phyloP scores from a whole-genome alignment of 371 early-diverging fungal species.

The Haplosporangium sp. region DNA sequence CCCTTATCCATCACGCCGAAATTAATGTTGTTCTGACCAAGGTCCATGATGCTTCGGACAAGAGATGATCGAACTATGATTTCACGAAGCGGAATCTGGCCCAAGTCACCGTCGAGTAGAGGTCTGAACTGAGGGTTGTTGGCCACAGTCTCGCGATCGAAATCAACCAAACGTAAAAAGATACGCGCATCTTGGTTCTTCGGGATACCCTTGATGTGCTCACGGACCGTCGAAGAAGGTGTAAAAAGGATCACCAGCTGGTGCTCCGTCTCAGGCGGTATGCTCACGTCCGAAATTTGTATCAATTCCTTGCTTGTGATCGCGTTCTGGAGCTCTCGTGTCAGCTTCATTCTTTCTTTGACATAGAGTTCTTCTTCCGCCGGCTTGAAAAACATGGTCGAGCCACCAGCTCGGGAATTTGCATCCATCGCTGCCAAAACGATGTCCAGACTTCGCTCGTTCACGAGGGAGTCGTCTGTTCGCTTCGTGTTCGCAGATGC shows the following conservation, averaged over 20 bases:
- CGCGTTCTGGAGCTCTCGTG: slow-evolving; percentile 79
- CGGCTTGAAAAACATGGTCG: slow-evolving; percentile 80
- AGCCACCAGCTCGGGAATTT: slow-evolving; percentile 62
- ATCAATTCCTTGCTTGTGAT: slow-evolving; percentile 78
- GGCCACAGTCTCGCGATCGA: slow-evolving; percentile 77
- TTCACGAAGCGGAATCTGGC: slow-evolving; percentile 92
- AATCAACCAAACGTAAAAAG: slow-evolving; percentile 80
- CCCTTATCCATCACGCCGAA: slow-evolving; percentile 93
- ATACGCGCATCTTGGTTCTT: slow-evolving; percentile 86
- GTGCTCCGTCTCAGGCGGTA: slow-evolving; percentile 77
- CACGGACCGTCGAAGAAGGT: slow-evolving; percentile 65
- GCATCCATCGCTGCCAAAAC: slow-evolving; percentile 73
- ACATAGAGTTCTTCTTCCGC: slow-evolving; percentile 88
- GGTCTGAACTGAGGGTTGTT: slow-evolving; percentile 76
- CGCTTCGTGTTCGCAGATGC: background rate
- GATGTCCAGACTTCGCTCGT: slow-evolving; percentile 68
- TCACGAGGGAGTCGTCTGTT: slow-evolving; percentile 61
- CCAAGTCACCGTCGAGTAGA: slow-evolving; percentile 66
- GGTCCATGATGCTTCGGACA: slow-evolving; percentile 88
- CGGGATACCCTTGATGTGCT: slow-evolving; percentile 77
- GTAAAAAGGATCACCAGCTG: slow-evolving; percentile 85
- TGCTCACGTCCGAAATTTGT: slow-evolving; percentile 69
- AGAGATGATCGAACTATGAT: slow-evolving; percentile 88
- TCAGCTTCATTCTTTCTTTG: slow-evolving; percentile 77
- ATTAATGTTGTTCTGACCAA: slow-evolving; percentile 97